Percentiles rank a stretch among this genome's conserved stretches.
Evolutionary conservation across 495 filamentous ascomycete species (phyloP).

Genomic region (Penicillium malachiteum): DNA sequence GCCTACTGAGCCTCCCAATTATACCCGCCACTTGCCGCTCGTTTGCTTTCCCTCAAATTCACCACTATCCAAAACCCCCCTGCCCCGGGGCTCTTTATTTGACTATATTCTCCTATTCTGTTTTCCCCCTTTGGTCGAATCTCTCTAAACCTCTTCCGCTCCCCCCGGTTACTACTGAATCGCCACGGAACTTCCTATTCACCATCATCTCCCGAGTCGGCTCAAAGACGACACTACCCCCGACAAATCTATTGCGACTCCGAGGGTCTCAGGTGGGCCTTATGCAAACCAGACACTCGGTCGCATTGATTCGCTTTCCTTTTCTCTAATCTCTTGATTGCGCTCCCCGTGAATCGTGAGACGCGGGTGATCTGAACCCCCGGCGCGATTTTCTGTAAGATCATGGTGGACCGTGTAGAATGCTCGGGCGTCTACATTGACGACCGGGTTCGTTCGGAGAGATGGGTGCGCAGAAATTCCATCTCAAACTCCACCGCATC

Average conservation of each 20-base stretch:
- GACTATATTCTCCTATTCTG: not conserved
- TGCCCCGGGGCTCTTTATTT: not conserved
- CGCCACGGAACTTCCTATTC: too few species aligned
- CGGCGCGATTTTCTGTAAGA: conserved; percentile 14
- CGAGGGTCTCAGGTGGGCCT: conserved; percentile 7
- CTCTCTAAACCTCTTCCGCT: too few species aligned
- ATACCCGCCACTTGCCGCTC: conserved; percentile 18
- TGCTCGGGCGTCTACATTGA: conserved; percentile 86
- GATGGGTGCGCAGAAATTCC: conserved; percentile 51
- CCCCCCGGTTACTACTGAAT: too few species aligned
- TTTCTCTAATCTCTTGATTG: conserved; percentile 11
- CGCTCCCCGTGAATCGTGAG: conserved; percentile 3
- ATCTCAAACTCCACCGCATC: conserved; percentile 26
- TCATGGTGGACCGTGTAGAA: conserved; percentile 64
- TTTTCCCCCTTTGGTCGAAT: not conserved
- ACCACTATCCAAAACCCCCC: conserved; percentile 2
- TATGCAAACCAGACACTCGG: conserved; percentile 22
- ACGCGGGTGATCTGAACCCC: conserved; percentile 7
- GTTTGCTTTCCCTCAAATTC: conserved; percentile 6
- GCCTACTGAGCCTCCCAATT: not conserved
- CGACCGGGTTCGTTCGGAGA: conserved; percentile 64
- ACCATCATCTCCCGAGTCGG: too few species aligned
- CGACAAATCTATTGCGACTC: too few species aligned
- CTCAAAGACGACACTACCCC: too few species aligned
- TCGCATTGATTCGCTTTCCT: conserved; percentile 11